A percentile compares a stretch with the other conserved stretches of the same genome.
These are phyloP conservation scores for Cucumis cinereus DNA, from an alignment of 306 rosid genomes.

Conservation along the genomic window DNA sequence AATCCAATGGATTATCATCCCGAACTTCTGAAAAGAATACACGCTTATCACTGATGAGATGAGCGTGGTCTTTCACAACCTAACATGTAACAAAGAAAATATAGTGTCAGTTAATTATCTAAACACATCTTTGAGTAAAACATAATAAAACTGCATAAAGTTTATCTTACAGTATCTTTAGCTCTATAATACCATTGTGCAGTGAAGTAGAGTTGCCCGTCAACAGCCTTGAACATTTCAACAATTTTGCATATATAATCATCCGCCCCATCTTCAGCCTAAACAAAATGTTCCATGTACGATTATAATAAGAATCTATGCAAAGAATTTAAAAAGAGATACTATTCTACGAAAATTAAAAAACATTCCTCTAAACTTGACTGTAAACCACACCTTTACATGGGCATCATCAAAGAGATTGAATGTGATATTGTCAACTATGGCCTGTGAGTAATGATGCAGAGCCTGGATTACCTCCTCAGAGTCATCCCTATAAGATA, in stretches of 20 bases:
- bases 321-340: too few relatives aligned
- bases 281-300: background rate
- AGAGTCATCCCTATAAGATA: conserved; percentile 14
- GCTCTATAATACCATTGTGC: conserved; percentile 86
- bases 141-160: background rate
- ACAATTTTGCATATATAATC: conserved; percentile 46
- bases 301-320: background rate
- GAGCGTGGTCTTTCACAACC: conserved; percentile 33
- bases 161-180: conserved; percentile 52
- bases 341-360: background rate
- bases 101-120: background rate
- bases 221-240: conserved; percentile 58
- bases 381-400: conserved; percentile 35
- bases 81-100: background rate
- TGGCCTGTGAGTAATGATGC: conserved; percentile 32
- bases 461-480: conserved; percentile 30
- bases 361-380: background rate
- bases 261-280: conserved; percentile 40
- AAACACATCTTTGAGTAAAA: background rate
- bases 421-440: conserved; percentile 27
- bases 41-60: conserved; percentile 43
- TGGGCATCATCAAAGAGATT: conserved; percentile 56
- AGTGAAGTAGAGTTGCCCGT: conserved; percentile 34
- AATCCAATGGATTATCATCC: conserved; percentile 60
- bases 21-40: conserved; percentile 63